Conservation (phyloP, 768 basidiomycete species). For the Leucocoprinus birnbaumii region DNA sequence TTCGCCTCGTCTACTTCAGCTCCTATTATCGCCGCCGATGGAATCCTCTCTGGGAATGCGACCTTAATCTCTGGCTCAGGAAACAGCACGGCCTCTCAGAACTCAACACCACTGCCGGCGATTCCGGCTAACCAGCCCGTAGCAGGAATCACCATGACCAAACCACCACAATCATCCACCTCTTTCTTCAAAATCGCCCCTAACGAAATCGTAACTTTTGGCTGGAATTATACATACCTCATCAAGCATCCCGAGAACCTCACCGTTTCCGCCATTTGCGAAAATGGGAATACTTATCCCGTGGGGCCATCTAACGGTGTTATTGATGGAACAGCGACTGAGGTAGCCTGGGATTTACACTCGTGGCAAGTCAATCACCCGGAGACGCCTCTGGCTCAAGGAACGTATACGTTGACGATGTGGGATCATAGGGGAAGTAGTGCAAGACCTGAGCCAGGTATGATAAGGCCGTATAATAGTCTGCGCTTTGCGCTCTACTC, state of each 20-base stretch:
- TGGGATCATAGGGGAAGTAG: constrained; percentile 71
- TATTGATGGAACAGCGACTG: constrained; percentile 63
- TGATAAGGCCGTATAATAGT: constrained; percentile 58
- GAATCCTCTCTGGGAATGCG: neutral
- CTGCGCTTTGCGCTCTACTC: constrained; percentile 78
- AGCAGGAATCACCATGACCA: constrained; percentile 64
- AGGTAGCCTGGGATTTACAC: constrained; percentile 72
- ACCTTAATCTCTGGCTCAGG: neutral
- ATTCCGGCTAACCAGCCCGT: constrained; percentile 13
- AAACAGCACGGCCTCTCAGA: neutral
- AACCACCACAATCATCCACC: constrained; percentile 71
- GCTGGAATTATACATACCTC: constrained; percentile 78
- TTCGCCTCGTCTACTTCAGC: neutral
- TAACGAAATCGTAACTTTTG: constrained; percentile 71
- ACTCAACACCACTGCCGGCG: neutral
- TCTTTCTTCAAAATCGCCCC: constrained; percentile 83
- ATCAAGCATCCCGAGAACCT: constrained; percentile 60
- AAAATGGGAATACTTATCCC: constrained; percentile 80
- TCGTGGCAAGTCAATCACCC: constrained; percentile 55
- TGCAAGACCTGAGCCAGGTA: constrained; percentile 52
- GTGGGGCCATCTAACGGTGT: constrained; percentile 69
- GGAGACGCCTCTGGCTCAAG: constrained; percentile 66
- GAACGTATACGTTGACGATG: constrained; percentile 68
- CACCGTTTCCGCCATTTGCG: constrained; percentile 74
- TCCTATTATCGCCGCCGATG: neutral